A percentile compares a stretch with the other conserved stretches of the same genome.
Conservation (phyloP, 345 rosid genomes). For the thale cress (Arabidopsis thaliana) region DNA sequence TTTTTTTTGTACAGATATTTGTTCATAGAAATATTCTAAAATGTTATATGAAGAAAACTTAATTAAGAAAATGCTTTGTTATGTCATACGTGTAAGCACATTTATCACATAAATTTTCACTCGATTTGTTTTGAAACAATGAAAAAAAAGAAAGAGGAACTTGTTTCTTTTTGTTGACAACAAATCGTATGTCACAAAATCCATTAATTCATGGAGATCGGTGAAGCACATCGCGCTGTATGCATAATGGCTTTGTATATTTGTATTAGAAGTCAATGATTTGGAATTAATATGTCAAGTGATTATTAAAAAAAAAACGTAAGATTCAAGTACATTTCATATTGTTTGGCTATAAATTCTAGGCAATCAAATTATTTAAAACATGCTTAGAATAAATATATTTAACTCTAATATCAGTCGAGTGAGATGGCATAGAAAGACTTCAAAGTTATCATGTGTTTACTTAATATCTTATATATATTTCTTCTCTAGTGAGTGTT, state of each 20-base stretch:
- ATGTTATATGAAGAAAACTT: background rate
- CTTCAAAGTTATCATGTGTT: background rate
- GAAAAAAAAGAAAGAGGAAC: no score
- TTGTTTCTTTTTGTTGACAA: no score
- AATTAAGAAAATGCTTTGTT: no score
- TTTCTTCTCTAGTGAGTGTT: background rate
- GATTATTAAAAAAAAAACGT: background rate
- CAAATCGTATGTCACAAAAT: background rate
- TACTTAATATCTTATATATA: background rate
- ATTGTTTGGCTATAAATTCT: background rate
- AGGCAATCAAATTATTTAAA: no score
- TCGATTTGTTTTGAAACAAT: no score
- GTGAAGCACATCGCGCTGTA: constrained; percentile 14
- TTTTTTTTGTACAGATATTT: constrained; percentile 11
- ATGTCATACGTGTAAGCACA: no score
- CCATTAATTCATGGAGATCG: constrained; percentile 14
- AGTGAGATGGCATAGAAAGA: background rate
- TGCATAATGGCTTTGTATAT: background rate
- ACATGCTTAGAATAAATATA: no score
- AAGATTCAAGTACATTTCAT: no score
- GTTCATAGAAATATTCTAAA: background rate
- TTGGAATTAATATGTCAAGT: constrained; percentile 4
- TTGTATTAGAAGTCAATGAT: constrained; percentile 18
- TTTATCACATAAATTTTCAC: no score
- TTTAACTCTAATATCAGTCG: background rate